Evolutionary conservation across 495 filamentous ascomycete genomes (phyloP).

Genomic region (Aspergillus heteromorphus): DNA sequence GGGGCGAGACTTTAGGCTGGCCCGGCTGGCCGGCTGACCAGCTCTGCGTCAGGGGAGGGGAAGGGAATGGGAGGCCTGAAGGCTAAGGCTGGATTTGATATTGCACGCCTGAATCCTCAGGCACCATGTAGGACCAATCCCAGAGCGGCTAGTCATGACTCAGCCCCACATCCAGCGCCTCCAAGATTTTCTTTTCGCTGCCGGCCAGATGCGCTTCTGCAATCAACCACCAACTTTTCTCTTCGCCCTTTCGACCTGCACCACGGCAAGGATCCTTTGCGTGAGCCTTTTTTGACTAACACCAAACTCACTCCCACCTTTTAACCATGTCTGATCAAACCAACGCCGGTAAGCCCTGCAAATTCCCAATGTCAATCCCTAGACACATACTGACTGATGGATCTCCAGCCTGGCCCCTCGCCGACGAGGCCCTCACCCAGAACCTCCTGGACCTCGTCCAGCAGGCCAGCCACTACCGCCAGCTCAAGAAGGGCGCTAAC

Average conservation of each 20-base stretch:
- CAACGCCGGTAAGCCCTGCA: constrained; percentile 26
- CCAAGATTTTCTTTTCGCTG: constrained; percentile 14
- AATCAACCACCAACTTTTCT: constrained; percentile 14
- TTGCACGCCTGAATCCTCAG: neutral
- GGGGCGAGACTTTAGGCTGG: no score
- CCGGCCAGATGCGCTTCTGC: neutral
- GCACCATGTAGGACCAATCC: neutral
- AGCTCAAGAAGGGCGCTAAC: constrained; percentile 79
- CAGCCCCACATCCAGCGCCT: neutral
- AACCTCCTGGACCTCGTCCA: constrained; percentile 81
- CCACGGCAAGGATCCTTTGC: constrained; percentile 41
- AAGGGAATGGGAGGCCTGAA: neutral
- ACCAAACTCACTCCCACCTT: neutral
- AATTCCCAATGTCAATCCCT: neutral
- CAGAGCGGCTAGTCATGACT: neutral
- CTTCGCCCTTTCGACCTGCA: constrained; percentile 17
- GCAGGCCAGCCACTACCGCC: constrained; percentile 76
- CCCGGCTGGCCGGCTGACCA: no score
- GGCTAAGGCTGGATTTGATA: neutral
- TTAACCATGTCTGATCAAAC: constrained; percentile 37
- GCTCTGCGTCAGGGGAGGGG: no score
- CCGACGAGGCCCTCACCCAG: constrained; percentile 75
- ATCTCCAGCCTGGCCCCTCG: constrained; percentile 75
- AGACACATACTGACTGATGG: constrained; percentile 9
- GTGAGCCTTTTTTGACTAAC: constrained; percentile 34